A percentile compares a stretch with the other conserved stretches of the same genome.
These are phyloP conservation scores for Cucurbita moschata DNA, from an alignment of 306 rosid genomes.

Conservation along the genomic window DNA sequence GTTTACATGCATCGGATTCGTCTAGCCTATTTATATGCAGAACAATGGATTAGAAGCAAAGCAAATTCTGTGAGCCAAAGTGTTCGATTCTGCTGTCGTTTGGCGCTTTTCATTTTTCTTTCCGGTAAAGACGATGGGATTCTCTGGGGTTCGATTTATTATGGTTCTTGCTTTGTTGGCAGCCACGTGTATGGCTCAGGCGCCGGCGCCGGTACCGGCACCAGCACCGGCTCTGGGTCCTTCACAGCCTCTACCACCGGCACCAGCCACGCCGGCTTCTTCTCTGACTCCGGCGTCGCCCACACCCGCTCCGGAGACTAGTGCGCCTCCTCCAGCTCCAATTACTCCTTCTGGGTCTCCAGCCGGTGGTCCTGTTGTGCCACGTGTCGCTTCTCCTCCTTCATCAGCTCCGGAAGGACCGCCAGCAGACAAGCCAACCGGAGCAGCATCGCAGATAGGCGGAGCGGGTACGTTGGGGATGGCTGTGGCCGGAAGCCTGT, in stretches of 20 bases:
- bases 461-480: neutral
- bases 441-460: conserved; percentile 1
- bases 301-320: neutral
- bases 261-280: neutral
- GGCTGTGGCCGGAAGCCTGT: neutral
- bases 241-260: neutral
- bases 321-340: conserved; percentile 3
- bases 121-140: neutral
- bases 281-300: neutral
- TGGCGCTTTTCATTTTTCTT: neutral
- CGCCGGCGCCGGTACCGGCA: neutral
- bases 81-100: neutral
- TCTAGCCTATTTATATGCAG: neutral
- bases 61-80: neutral
- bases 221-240: neutral
- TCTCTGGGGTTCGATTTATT: neutral
- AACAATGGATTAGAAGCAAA: neutral
- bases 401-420: neutral
- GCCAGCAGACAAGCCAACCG: neutral
- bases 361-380: neutral
- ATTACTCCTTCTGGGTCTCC: conserved; percentile 1
- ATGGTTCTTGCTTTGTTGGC: neutral
- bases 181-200: conserved; percentile 1
- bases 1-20: neutral
- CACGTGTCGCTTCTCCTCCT: neutral